Evolutionary conservation across 2,329 filamentous ascomycete species (phyloP).

Genomic region (Aspergillus eucalypticola): DNA sequence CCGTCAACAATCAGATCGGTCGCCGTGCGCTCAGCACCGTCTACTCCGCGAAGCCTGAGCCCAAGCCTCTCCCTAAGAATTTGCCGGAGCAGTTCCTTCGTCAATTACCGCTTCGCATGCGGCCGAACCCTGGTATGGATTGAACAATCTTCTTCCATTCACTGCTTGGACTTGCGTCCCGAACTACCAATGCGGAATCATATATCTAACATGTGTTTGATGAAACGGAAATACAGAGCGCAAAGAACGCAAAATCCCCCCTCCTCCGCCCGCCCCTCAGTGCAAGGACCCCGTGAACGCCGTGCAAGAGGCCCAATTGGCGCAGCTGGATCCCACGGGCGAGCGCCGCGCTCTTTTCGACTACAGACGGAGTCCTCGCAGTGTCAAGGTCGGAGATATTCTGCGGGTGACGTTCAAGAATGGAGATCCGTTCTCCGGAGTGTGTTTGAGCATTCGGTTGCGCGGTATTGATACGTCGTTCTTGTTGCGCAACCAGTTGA

Average conservation of each 20-base stretch:
- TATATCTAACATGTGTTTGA: not conserved
- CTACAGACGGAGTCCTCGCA: constrained; percentile 69
- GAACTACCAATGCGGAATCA: no score
- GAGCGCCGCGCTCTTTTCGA: constrained; percentile 80
- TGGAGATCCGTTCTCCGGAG: constrained; percentile 86
- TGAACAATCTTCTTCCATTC: not conserved
- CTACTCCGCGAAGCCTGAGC: constrained; percentile 46
- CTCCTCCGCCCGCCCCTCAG: constrained; percentile 42
- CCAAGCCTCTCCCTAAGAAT: constrained; percentile 42
- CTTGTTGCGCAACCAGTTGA: constrained; percentile 80
- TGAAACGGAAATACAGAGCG: constrained; percentile 30
- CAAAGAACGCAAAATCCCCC: constrained; percentile 57
- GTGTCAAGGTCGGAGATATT: constrained; percentile 83
- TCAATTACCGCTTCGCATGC: constrained; percentile 43
- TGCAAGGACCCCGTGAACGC: constrained; percentile 65
- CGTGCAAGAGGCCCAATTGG: constrained; percentile 69
- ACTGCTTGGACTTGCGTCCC: no score
- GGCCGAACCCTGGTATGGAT: constrained; percentile 40
- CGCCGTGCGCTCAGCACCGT: constrained; percentile 54
- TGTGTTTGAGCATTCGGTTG: constrained; percentile 81
- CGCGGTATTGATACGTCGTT: constrained; percentile 88
- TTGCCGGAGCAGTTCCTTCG: constrained; percentile 45
- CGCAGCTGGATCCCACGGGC: constrained; percentile 78
- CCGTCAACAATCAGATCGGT: constrained; percentile 39
- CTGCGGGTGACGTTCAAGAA: constrained; percentile 83